phyloP scores from a whole-genome alignment of 1,139 yeast species.

The Saccharomyces uvarum region DNA sequence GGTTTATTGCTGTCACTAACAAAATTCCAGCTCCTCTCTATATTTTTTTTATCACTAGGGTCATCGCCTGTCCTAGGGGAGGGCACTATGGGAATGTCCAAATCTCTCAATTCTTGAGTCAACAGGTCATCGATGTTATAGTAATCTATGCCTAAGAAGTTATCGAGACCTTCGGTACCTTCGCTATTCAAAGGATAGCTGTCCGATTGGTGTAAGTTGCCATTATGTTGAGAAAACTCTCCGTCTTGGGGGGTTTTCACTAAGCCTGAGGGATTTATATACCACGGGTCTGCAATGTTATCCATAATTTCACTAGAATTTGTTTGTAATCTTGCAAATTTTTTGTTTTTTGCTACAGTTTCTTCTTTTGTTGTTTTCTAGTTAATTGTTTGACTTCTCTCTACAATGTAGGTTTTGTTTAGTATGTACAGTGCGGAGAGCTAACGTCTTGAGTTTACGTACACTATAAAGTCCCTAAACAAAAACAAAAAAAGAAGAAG shows the following conservation, averaged over 20 bases:
- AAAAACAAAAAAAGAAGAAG: background rate
- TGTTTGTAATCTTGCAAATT: background rate
- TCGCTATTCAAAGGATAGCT: background rate
- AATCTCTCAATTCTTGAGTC: slow-evolving; percentile 26
- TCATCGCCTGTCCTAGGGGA: slow-evolving; percentile 3
- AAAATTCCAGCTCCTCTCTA: slow-evolving; percentile 6
- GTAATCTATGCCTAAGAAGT: slow-evolving; percentile 15
- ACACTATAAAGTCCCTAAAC: background rate
- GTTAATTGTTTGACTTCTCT: background rate
- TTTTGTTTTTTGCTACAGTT: background rate
- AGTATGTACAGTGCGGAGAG: background rate
- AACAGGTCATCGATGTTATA: slow-evolving; percentile 26
- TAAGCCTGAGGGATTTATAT: slow-evolving; percentile 13
- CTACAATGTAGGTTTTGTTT: background rate
- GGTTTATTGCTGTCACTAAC: slow-evolving; percentile 4
- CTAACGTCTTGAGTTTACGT: background rate
- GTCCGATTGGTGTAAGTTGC: background rate
- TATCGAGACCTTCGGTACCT: slow-evolving; percentile 7
- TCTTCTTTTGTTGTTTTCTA: background rate
- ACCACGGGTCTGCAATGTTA: slow-evolving; percentile 12
- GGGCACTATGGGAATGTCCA: slow-evolving; percentile 28
- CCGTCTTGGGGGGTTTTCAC: slow-evolving; percentile 3
- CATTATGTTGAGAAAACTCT: slow-evolving; percentile 1
- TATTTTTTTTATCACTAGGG: background rate
- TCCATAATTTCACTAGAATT: slow-evolving; percentile 5